Percentiles rank a stretch among this genome's conserved stretches.
Evolutionary conservation across 2,329 filamentous ascomycete species (phyloP).

Genomic region (Trichoderma sp.): DNA sequence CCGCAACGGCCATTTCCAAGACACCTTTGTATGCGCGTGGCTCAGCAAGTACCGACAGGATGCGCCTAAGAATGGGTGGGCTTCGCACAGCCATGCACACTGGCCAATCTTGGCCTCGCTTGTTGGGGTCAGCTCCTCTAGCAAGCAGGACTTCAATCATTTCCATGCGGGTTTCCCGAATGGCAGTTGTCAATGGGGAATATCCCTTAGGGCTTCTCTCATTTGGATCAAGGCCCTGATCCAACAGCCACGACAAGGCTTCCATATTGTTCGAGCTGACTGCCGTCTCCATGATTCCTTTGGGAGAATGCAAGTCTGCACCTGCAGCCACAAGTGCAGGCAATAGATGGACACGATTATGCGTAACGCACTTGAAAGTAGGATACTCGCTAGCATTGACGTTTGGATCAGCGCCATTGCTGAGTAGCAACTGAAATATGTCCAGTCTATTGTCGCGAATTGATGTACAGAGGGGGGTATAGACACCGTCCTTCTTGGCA

Average conservation of each 20-base stretch:
- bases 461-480: conserved; percentile 65
- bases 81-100: conserved; percentile 65
- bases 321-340: conserved; percentile 59
- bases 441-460: conserved; percentile 64
- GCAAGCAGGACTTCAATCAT: conserved; percentile 57
- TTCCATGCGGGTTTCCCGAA: conserved; percentile 56
- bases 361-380: conserved; percentile 65
- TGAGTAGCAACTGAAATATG: conserved; percentile 58
- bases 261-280: conserved; percentile 61
- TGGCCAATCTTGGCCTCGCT: conserved; percentile 68
- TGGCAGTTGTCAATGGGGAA: conserved; percentile 64
- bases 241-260: conserved; percentile 58
- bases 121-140: conserved; percentile 58
- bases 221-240: conserved; percentile 59
- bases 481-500: conserved; percentile 61
- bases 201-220: conserved; percentile 55
- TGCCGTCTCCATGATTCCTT: conserved; percentile 64
- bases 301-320: conserved; percentile 56
- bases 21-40: conserved; percentile 63
- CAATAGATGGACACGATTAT: conserved; percentile 60
- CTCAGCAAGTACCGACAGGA: conserved; percentile 56
- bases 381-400: conserved; percentile 62
- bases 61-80: conserved; percentile 56
- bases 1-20: conserved; percentile 64
- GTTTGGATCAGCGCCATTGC: conserved; percentile 60